Conservation (phyloP, 2,329 filamentous ascomycete species). For the Calonectria hongkongensis region DNA sequence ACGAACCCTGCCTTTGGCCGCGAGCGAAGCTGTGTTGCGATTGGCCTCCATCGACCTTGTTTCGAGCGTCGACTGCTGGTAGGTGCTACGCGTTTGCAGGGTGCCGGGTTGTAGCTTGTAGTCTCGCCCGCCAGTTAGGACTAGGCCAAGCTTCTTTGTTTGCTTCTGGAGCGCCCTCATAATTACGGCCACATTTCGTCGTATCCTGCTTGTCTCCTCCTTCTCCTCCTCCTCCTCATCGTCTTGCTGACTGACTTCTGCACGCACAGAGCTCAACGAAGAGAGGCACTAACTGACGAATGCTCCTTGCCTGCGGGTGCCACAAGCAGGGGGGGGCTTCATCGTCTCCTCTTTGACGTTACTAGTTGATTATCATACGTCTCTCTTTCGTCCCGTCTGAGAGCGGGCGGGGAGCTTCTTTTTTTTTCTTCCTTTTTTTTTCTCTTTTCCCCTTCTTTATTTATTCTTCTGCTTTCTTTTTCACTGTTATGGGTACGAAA, state of each 20-base stretch:
- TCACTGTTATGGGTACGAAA: conserved; percentile 4
- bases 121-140: not conserved
- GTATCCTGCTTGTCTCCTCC: not conserved
- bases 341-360: not conserved
- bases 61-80: conserved; percentile 17
- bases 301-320: conserved; percentile 4
- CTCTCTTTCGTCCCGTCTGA: conserved; percentile 10
- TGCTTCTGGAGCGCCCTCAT: conserved; percentile 25
- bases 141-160: conserved; percentile 21
- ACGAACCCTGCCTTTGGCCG: conserved; percentile 6
- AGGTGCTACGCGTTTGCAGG: conserved; percentile 21
- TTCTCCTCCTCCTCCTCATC: not conserved
- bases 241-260: not conserved
- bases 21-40: conserved; percentile 15
- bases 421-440: not conserved
- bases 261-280: conserved; percentile 1
- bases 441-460: not conserved
- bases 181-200: conserved; percentile 24
- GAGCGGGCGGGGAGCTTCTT: conserved; percentile 16
- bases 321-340: conserved; percentile 8
- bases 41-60: conserved; percentile 9
- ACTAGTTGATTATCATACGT: conserved; percentile 17
- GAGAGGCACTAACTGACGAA: not conserved
- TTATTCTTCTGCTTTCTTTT: not conserved
- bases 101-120: conserved; percentile 19